Evolutionary conservation across 2,329 filamentous ascomycete genomes (phyloP).

Genomic region (Fusarium albosuccineum): DNA sequence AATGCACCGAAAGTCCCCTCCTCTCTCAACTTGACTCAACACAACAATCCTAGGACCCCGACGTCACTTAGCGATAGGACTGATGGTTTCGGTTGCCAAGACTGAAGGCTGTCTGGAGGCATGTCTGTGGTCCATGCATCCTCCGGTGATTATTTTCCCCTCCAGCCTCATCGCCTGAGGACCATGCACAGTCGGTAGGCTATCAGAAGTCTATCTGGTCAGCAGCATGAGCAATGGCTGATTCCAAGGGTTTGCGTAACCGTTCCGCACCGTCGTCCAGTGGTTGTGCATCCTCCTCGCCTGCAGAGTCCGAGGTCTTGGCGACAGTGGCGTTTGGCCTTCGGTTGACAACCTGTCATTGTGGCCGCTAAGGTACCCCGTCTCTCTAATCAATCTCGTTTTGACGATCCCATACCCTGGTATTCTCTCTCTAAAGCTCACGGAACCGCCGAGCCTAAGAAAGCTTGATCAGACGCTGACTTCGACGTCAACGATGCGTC

Average conservation of each 20-base stretch:
- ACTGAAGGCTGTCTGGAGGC: background rate
- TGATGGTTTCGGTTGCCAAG: slow-evolving; percentile 13
- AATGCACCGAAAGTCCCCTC: background rate
- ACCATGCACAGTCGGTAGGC: background rate
- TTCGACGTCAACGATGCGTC: slow-evolving; percentile 14
- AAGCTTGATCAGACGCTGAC: slow-evolving; percentile 11
- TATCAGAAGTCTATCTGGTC: background rate
- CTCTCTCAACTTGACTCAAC: background rate
- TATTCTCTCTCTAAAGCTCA: background rate
- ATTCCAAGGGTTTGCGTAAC: background rate
- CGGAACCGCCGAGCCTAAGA: slow-evolving; percentile 29
- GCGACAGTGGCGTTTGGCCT: slow-evolving; percentile 39
- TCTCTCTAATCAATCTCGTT: slow-evolving; percentile 10
- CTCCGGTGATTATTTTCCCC: background rate
- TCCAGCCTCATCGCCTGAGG: background rate
- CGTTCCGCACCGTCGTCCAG: slow-evolving; percentile 18
- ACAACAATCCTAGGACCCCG: no score
- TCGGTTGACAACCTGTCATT: slow-evolving; percentile 39
- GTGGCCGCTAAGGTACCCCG: slow-evolving; percentile 14
- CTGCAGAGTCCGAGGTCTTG: background rate
- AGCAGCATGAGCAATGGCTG: background rate
- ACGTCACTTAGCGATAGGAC: no score
- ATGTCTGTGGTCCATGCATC: background rate
- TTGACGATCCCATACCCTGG: slow-evolving; percentile 12
- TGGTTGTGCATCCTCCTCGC: background rate